phyloP scores from a whole-genome alignment of 371 early-diverging fungal species.

The Syncephalastrum sp. region DNA sequence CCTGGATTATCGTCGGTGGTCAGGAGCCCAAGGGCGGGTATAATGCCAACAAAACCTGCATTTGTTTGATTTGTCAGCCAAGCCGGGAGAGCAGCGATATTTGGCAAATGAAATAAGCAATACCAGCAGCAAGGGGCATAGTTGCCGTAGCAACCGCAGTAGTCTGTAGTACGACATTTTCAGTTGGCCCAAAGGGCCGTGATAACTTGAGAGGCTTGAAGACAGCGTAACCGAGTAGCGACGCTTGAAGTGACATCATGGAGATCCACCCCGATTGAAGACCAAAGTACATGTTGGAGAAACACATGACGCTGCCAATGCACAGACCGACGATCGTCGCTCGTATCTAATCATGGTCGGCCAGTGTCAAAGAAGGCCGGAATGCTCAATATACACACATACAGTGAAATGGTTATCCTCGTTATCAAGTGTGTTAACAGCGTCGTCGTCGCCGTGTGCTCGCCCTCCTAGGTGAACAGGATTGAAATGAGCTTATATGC shows the following conservation, averaged over 20 bases:
- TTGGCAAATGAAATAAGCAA: not conserved
- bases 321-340: conserved; percentile 61
- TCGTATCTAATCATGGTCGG: conserved; percentile 39
- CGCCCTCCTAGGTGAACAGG: too few species aligned
- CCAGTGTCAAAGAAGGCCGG: too few species aligned
- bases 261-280: conserved; percentile 86
- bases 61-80: not conserved
- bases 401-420: too few species aligned
- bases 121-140: conserved; percentile 80
- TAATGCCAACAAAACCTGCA: conserved; percentile 74
- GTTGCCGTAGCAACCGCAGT: conserved; percentile 84
- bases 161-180: conserved; percentile 82
- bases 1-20: conserved; percentile 51
- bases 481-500: too few species aligned
- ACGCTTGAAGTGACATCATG: conserved; percentile 87
- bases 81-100: not conserved
- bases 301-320: conserved; percentile 74
- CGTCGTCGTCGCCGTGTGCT: too few species aligned
- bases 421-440: too few species aligned
- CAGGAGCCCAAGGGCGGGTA: conserved; percentile 73
- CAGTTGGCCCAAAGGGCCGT: conserved; percentile 67
- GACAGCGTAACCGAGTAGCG: conserved; percentile 74
- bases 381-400: too few species aligned
- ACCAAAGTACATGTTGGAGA: conserved; percentile 87
- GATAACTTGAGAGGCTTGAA: conserved; percentile 60